A percentile compares a stretch with the other conserved stretches of the same genome.
Evolutionary conservation across 352 stramenopile species (phyloP).

Genomic region (Pythium myriotylum): DNA sequence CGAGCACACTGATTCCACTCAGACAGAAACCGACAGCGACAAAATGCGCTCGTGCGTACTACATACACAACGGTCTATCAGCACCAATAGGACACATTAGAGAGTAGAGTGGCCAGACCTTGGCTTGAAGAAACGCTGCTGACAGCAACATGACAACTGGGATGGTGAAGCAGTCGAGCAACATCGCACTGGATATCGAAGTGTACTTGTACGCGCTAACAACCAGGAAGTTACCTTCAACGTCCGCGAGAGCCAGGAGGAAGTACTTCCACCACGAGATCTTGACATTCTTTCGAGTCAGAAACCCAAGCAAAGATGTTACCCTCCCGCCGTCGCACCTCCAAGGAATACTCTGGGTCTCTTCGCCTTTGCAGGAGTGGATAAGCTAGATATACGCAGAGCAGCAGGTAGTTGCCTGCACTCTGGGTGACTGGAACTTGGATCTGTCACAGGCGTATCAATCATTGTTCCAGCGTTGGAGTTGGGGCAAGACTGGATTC

Average conservation of each 20-base stretch:
- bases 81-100: not conserved
- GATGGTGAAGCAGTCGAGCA: constrained; percentile 96
- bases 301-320: constrained; percentile 14
- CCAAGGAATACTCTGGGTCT: constrained; percentile 51
- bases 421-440: constrained; percentile 79
- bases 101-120: constrained; percentile 27
- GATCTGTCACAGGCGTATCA: constrained; percentile 48
- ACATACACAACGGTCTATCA: not conserved
- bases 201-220: constrained; percentile 97
- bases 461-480: constrained; percentile 11
- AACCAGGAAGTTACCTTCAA: constrained; percentile 95
- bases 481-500: not conserved
- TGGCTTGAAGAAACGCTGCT: constrained; percentile 79
- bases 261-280: constrained; percentile 90
- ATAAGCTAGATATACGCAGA: constrained; percentile 59
- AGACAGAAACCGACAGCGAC: constrained; percentile 84
- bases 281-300: constrained; percentile 18
- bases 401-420: constrained; percentile 67
- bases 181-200: constrained; percentile 94
- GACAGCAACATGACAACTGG: constrained; percentile 95
- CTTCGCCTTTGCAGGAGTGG: constrained; percentile 45
- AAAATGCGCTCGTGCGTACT: constrained; percentile 78
- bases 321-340: constrained; percentile 24
- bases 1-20: constrained; percentile 76
- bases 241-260: constrained; percentile 92